Conservation (phyloP, 2,329 filamentous ascomycete species). For the Didymella pinodella region DNA sequence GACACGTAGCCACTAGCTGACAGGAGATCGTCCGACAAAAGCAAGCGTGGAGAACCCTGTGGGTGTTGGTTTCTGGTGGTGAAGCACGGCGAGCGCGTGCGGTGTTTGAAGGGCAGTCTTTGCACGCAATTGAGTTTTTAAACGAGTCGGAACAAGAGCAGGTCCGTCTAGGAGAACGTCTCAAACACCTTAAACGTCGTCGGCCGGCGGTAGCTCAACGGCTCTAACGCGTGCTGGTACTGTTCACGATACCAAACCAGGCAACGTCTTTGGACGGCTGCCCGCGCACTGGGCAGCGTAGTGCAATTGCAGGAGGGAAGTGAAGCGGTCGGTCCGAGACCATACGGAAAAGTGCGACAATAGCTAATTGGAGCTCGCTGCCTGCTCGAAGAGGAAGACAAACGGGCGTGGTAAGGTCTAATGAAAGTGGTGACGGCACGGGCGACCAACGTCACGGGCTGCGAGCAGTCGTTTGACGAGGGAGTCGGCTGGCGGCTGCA, state of each 20-base stretch:
- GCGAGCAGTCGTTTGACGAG: slow-evolving; percentile 25
- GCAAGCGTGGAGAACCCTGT: slow-evolving; percentile 47
- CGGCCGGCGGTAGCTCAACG: slow-evolving; percentile 42
- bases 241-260: slow-evolving; percentile 37
- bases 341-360: slow-evolving; percentile 47
- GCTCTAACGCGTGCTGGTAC: slow-evolving; percentile 42
- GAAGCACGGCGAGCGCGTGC: slow-evolving; percentile 41
- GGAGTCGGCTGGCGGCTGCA: slow-evolving; percentile 30
- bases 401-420: slow-evolving; percentile 22
- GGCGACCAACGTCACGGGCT: slow-evolving; percentile 35
- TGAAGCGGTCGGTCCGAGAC: slow-evolving; percentile 49
- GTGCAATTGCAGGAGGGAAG: slow-evolving; percentile 42
- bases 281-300: slow-evolving; percentile 41
- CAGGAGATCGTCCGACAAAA: slow-evolving; percentile 42
- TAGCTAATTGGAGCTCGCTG: slow-evolving; percentile 41
- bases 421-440: slow-evolving; percentile 22
- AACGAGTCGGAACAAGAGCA: slow-evolving; percentile 38
- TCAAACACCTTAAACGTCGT: slow-evolving; percentile 47
- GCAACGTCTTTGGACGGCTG: slow-evolving; percentile 24
- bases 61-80: slow-evolving; percentile 35
- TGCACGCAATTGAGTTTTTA: slow-evolving; percentile 42
- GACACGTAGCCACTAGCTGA: slow-evolving; percentile 44
- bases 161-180: slow-evolving; percentile 41
- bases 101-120: slow-evolving; percentile 48
- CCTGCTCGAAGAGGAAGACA: slow-evolving; percentile 33